Evolutionary conservation across 345 rosid genomes (phyloP), one percentile per base, ranked within the genome.

Genomic region (Melaleuca alternifolia): DNA sequence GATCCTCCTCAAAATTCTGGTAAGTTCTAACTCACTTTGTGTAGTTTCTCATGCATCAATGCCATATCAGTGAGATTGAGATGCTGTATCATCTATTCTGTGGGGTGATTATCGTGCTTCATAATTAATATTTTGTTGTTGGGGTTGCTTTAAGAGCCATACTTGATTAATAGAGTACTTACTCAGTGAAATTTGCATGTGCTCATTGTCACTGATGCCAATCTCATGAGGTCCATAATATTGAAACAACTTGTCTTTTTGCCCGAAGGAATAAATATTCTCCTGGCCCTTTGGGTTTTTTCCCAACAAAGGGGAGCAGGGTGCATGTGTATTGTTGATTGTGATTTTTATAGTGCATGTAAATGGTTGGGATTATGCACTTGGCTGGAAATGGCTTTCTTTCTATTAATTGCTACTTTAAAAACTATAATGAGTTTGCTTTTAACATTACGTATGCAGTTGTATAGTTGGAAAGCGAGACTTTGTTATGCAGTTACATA

Each of bases 1-100:
- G 93, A 88, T 76, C 85, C 87, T 88, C 86, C 89, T 52, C 90
- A 30, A 86, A 71, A 18, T 20, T 71, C 79, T 71, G 79, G 79
- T 71, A 71, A 18, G 26, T 71, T 33, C 79, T 71, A 15, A 71
- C 77, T 71, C 9, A 71, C 37, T 37, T 71, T 71, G 77, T 0
- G 6, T 71, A 71, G 48, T 20, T 71, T 33, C 79, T 33, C 79
- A 33, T 71, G 10, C 48, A 71, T 37, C 23, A 71, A 71, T 33
- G 48, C 23, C 79, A 71, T 71, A 33, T 71, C 48, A 10, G 48
- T 33, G 48, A 33, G 79, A 71, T 37, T 71, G 79, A 37, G 79
- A 71, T 71, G 79, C 48, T 71, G 46, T 37, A 33, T 18, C 24
- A 71, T 20, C 11, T 21, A 18, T 71, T 71, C 23, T 71, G 48